phyloP scores from a whole-genome alignment of 768 basidiomycete genomes.

The Strobilomyces confusus region DNA sequence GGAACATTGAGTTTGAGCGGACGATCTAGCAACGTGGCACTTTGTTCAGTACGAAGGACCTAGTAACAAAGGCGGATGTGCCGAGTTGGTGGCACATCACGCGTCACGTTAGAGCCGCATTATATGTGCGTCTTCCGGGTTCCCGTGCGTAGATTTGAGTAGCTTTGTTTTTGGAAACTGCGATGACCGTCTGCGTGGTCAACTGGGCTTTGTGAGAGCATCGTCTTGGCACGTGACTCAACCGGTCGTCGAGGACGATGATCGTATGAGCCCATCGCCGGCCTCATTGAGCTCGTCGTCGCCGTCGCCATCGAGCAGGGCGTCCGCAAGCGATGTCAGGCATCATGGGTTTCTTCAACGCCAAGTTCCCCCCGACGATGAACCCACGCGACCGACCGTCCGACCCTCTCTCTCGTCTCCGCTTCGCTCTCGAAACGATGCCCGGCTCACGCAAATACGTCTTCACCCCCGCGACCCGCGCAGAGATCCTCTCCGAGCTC shows the following conservation, averaged over 20 bases:
- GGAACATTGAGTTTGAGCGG: too few relatives aligned
- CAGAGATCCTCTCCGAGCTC: slow-evolving; percentile 77
- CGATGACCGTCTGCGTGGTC: too few relatives aligned
- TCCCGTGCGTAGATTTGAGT: too few relatives aligned
- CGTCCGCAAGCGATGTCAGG: slow-evolving; percentile 33
- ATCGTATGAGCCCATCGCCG: background rate
- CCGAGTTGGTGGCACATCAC: too few relatives aligned
- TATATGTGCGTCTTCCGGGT: too few relatives aligned
- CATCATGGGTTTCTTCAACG: slow-evolving; percentile 41
- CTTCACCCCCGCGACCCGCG: slow-evolving; percentile 69
- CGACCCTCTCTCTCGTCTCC: slow-evolving; percentile 68
- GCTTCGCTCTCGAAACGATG: slow-evolving; percentile 77
- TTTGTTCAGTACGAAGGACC: too few relatives aligned
- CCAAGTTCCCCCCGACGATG: slow-evolving; percentile 53
- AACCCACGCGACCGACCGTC: slow-evolving; percentile 51
- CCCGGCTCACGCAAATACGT: slow-evolving; percentile 74
- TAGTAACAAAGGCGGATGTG: too few relatives aligned
- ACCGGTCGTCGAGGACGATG: background rate
- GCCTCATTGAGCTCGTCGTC: background rate
- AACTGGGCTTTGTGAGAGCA: too few relatives aligned
- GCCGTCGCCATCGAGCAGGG: background rate
- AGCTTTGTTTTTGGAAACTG: too few relatives aligned
- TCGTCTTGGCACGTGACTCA: too few relatives aligned
- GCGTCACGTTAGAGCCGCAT: too few relatives aligned
- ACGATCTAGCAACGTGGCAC: too few relatives aligned